Evolutionary conservation across 768 basidiomycete genomes (phyloP).

Genomic region (Leccinum fibrillosum): DNA sequence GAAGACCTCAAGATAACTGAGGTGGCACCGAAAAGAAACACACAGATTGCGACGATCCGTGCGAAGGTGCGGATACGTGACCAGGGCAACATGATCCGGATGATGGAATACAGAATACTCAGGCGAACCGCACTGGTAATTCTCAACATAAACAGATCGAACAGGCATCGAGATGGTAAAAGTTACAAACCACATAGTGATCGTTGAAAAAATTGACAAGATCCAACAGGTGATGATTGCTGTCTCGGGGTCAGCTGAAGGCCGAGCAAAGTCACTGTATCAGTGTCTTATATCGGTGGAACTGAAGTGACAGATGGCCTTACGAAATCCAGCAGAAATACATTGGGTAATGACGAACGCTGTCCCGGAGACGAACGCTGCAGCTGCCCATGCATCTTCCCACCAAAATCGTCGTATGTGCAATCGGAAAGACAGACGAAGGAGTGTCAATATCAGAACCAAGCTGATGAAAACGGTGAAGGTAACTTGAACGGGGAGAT

Average conservation of each 20-base stretch:
- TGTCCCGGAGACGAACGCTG: background rate
- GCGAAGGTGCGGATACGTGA: background rate
- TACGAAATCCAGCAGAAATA: background rate
- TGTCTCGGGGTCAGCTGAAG: background rate
- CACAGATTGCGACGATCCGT: background rate
- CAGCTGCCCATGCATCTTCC: constrained; percentile 13
- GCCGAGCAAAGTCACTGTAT: background rate
- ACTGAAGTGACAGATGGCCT: background rate
- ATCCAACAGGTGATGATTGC: background rate
- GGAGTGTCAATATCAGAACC: constrained; percentile 7
- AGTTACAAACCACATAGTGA: background rate
- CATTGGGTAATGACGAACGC: background rate
- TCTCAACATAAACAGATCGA: background rate
- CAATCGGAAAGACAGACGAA: constrained; percentile 14
- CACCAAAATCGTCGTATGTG: constrained; percentile 5
- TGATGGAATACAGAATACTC: background rate
- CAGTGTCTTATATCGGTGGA: background rate
- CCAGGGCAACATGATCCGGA: background rate
- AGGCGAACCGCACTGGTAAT: background rate
- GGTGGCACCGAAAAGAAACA: background rate
- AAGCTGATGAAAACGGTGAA: constrained; percentile 4
- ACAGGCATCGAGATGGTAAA: background rate
- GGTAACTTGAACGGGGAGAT: background rate
- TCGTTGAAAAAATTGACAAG: background rate
- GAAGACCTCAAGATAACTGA: background rate